A percentile compares a stretch with the other conserved stretches of the same genome.
Evolutionary conservation across 2,329 filamentous ascomycete genomes (phyloP).

Genomic region (Bipolaris oryzae): DNA sequence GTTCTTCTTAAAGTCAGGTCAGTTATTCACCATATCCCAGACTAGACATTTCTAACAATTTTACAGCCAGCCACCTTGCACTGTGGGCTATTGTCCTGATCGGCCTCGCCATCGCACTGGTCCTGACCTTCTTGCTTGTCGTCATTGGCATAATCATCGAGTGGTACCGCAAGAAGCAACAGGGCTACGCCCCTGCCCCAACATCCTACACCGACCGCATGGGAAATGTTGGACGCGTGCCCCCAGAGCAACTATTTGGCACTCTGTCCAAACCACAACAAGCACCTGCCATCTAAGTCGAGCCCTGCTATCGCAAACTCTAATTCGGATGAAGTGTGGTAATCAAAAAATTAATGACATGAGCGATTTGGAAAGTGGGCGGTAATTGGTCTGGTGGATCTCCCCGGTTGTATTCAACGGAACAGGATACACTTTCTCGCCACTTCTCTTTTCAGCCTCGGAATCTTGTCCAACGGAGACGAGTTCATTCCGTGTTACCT

Average conservation of each 20-base stretch:
- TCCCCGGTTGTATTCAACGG: not conserved
- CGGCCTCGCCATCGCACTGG: slow-evolving; percentile 77
- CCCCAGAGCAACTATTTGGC: slow-evolving; percentile 54
- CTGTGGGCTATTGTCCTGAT: slow-evolving; percentile 82
- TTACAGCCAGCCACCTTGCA: slow-evolving; percentile 64
- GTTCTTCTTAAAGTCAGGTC: slow-evolving; percentile 71
- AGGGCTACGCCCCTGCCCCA: slow-evolving; percentile 80
- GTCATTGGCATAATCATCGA: slow-evolving; percentile 76
- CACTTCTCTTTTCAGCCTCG: not conserved
- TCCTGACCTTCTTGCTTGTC: slow-evolving; percentile 77
- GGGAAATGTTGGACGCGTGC: slow-evolving; percentile 57
- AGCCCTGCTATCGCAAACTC: not conserved
- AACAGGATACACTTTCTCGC: not conserved
- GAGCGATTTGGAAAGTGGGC: not conserved
- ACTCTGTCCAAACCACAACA: slow-evolving; percentile 41
- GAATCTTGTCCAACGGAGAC: not conserved
- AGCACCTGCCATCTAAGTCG: slow-evolving; percentile 40
- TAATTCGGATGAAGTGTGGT: not conserved
- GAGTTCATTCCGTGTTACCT: not conserved
- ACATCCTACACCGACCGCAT: slow-evolving; percentile 58
- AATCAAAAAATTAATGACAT: not conserved
- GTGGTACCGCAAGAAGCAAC: slow-evolving; percentile 74
- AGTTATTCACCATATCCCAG: slow-evolving; percentile 42
- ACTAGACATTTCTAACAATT: slow-evolving; percentile 12
- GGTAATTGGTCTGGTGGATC: not conserved